phyloP scores from a whole-genome alignment of 345 rosid genomes.

The Physaria fendleri region DNA sequence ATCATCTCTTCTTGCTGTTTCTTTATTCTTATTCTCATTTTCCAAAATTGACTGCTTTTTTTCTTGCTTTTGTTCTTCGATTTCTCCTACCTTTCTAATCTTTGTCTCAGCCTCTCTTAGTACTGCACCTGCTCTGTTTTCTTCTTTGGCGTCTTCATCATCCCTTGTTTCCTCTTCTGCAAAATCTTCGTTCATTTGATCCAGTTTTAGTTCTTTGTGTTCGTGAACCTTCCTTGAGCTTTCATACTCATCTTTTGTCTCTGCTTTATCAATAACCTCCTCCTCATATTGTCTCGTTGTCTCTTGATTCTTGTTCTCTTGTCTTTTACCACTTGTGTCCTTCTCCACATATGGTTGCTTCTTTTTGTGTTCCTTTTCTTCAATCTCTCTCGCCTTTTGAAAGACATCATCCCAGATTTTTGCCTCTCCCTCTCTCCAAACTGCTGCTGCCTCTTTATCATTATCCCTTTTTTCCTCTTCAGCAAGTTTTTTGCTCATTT shows the following conservation, averaged over 20 bases:
- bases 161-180: not conserved
- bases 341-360: no score
- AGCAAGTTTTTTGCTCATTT: no score
- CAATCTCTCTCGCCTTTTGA: no score
- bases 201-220: not conserved
- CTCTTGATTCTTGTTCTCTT: no score
- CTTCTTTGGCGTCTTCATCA: not conserved
- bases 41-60: not conserved
- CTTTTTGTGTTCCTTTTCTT: no score
- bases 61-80: not conserved
- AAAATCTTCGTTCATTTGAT: not conserved
- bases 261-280: not conserved
- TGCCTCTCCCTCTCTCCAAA: no score
- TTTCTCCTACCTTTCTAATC: not conserved
- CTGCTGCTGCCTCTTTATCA: no score
- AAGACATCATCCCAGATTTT: no score
- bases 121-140: conserved; percentile 2
- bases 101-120: not conserved
- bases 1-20: not conserved
- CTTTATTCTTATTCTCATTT: not conserved
- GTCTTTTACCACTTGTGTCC: no score
- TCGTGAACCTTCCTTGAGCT: conserved; percentile 1
- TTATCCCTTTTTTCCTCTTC: no score
- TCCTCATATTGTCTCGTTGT: no score
- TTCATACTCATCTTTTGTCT: not conserved